Base-by-base conservation (phyloP, 1,284 basidiomycete species). In the Xerocomus tenax region DNA sequence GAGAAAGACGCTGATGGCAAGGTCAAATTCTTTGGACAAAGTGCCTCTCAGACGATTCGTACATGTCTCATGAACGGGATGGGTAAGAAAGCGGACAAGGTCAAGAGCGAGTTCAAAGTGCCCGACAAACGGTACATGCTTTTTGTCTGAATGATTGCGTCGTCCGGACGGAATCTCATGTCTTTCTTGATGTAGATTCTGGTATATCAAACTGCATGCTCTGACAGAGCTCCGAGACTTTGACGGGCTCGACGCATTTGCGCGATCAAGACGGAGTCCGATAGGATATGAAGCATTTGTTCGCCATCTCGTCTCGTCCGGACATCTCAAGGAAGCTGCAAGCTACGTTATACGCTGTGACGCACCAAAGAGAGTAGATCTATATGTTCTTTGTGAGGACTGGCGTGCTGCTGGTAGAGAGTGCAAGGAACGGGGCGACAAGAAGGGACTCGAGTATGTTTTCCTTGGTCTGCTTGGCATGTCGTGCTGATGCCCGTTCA, bases 241-340 rank as follows among this genome's bases (percentile, higher is more conserved):
- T 69, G 86, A 91, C 29, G 82, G 76, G 1, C 74, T 97, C 6
- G 91, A 96, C 49, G 63, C 74, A 0, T 94, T 96, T 63, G 80
- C 91, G 0, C 86, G 83, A 59, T 84, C 82, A 40, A 92, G 84
- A 66, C 82, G 90, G 58, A 91, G 87, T 64, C 94, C 96, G 1
- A 96, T 98, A 54, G 95, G 96, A 3, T 98, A 94, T 62, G 91
- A 95, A 64, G 81, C 88, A 0, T 96, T 95, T 65, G 93, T 96
- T 16, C 82, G 79, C 44, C 82, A 91, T 64, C 74, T 91, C 29
- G 76, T 89, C 18, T 74, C 80, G 45, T 80, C 81, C 47, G 87
- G 84, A 0, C 77, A 89, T 60, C 60, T 73, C 5, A 84, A 80
- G 53, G 84, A 94, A 61, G 93, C 90, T 1, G 71, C 79, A 0